Percentiles rank a stretch among this genome's conserved stretches.
phyloP scores from a whole-genome alignment of 176 grass and related monocot species.

The Musa itinerans region DNA sequence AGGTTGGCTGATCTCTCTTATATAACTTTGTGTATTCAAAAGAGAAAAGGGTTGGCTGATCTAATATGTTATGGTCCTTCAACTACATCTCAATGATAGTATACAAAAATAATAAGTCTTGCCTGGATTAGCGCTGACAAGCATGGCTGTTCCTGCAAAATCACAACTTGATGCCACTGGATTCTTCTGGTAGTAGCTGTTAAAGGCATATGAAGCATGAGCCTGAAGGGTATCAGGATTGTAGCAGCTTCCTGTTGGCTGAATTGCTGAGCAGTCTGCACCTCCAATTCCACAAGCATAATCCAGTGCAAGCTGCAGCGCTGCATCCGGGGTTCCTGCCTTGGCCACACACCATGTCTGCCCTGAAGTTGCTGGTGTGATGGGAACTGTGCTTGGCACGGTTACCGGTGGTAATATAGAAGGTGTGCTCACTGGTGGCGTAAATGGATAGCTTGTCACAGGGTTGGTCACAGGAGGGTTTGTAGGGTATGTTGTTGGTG shows the following conservation, averaged over 20 bases:
- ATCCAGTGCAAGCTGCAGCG: conserved; percentile 63
- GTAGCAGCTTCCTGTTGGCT: conserved; percentile 78
- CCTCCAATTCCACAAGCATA: conserved; percentile 77
- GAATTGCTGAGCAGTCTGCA: conserved; percentile 79
- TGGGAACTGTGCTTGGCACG: conserved; percentile 23
- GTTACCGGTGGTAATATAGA: conserved; percentile 29
- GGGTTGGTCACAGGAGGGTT: conserved; percentile 62
- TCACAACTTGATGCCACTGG: conserved; percentile 80
- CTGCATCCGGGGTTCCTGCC: conserved; percentile 33
- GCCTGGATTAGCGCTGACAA: conserved; percentile 85
- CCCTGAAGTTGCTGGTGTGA: conserved; percentile 31
- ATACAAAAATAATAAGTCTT: conserved; percentile 7
- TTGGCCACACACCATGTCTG: conserved; percentile 78
- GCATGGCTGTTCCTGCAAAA: conserved; percentile 79
- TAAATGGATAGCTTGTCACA: conserved; percentile 45
- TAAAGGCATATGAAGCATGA: conserved; percentile 94
- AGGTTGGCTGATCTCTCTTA: background rate
- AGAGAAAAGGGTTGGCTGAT: too few relatives aligned
- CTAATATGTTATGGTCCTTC: too few relatives aligned
- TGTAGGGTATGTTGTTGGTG: conserved; percentile 37
- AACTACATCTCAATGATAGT: too few relatives aligned
- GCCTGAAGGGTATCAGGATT: conserved; percentile 63
- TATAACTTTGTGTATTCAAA: background rate
- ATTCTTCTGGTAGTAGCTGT: conserved; percentile 85
- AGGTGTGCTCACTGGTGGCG: conserved; percentile 36